Conservation (phyloP, 1,284 basidiomycete genomes). For the Ceratorhiza oryzae-sativae region DNA sequence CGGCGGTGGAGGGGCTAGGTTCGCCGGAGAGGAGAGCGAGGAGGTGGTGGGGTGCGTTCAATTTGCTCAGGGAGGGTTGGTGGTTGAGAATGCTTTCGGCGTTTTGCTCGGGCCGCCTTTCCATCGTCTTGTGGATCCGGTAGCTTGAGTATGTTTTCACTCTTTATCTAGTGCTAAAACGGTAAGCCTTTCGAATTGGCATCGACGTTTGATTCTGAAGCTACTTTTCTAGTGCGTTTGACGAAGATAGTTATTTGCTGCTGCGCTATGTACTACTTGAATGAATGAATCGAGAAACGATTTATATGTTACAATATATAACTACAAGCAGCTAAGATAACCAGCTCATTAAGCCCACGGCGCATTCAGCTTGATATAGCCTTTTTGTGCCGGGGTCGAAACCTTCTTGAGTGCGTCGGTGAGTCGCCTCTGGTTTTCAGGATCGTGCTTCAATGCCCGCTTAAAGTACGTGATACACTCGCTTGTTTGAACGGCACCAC, state of each 20-base stretch:
- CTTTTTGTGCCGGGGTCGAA: slow-evolving; percentile 32
- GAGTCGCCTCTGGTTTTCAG: slow-evolving; percentile 25
- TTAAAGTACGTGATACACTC: slow-evolving; percentile 35
- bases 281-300: slow-evolving; percentile 8
- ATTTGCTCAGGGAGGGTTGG: neutral
- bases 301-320: neutral
- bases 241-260: slow-evolving; percentile 6
- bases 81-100: slow-evolving; percentile 9
- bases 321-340: neutral
- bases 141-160: slow-evolving; percentile 18
- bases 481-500: slow-evolving; percentile 29
- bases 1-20: neutral
- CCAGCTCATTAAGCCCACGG: neutral
- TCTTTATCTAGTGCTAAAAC: slow-evolving; percentile 22
- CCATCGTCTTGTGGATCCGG: neutral
- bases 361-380: slow-evolving; percentile 31
- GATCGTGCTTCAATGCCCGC: slow-evolving; percentile 37
- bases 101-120: slow-evolving; percentile 2
- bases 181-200: neutral
- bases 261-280: neutral
- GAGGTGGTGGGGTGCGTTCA: neutral
- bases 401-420: slow-evolving; percentile 35
- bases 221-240: neutral
- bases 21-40: neutral
- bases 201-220: neutral